These are phyloP conservation scores for Psilocybe sp. DNA, from an alignment of 768 basidiomycete species.

Conservation along the genomic window DNA sequence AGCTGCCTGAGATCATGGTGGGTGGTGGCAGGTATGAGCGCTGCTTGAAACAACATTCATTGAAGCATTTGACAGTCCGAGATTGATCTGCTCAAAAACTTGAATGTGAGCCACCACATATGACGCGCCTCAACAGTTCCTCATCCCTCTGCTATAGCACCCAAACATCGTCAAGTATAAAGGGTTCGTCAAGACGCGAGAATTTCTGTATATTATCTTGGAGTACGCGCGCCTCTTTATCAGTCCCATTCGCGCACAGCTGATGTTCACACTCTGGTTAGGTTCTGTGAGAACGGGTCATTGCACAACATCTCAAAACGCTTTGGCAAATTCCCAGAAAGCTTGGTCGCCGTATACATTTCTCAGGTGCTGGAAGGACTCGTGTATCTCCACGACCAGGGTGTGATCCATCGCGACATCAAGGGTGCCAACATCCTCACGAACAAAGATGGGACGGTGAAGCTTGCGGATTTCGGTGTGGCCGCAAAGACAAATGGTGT, in stretches of 20 bases:
- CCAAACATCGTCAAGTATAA: constrained; percentile 99
- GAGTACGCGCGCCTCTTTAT: constrained; percentile 47
- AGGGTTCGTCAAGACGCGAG: constrained; percentile 92
- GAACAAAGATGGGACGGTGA: constrained; percentile 97
- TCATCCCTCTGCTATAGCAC: constrained; percentile 51
- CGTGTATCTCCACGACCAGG: constrained; percentile 97
- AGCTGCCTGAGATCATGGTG: constrained; percentile 97
- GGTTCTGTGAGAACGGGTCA: constrained; percentile 98
- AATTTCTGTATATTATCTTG: constrained; percentile 94
- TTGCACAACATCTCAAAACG: constrained; percentile 93
- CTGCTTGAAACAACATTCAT: constrained; percentile 12
- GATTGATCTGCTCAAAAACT: constrained; percentile 95
- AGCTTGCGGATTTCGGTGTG: constrained; percentile 99
- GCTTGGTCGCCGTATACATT: constrained; percentile 93
- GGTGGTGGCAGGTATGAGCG: constrained; percentile 18
- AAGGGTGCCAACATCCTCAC: constrained; percentile 99
- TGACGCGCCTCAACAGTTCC: constrained; percentile 1
- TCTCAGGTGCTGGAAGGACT: constrained; percentile 95
- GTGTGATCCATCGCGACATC: constrained; percentile 98
- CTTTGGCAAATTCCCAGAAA: constrained; percentile 98
- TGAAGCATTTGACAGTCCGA: constrained; percentile 62
- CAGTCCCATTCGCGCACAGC: neutral
- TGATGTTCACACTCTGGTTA: constrained; percentile 20
- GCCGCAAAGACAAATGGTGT: constrained; percentile 76
- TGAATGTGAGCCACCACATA: constrained; percentile 60